A percentile compares a stretch with the other conserved stretches of the same genome.
phyloP scores from a whole-genome alignment of 192 early-diverging fungal genomes.

The Pecoramyces ruminantium region DNA sequence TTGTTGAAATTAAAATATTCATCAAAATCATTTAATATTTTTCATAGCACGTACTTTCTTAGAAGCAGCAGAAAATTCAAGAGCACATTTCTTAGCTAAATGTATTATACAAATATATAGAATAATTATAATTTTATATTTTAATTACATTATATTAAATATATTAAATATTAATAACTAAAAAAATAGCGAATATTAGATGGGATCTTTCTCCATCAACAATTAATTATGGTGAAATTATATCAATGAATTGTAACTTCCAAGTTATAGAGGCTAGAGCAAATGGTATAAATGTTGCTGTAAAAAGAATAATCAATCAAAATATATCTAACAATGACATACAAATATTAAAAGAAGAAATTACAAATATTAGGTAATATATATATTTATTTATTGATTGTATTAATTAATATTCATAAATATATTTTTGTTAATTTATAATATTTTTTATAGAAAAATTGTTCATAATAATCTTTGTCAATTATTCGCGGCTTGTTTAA shows the following conservation, averaged over 20 bases:
- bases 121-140: background rate
- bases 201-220: conserved; percentile 4
- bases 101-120: conserved; percentile 5
- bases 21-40: too few species aligned
- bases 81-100: conserved; percentile 17
- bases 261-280: conserved; percentile 12
- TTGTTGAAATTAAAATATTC: too few species aligned
- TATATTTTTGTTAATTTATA: too few species aligned
- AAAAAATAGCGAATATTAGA: conserved; percentile 17
- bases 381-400: too few species aligned
- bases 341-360: background rate
- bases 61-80: background rate
- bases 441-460: too few species aligned
- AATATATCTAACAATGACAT: background rate
- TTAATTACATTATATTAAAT: background rate
- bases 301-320: conserved; percentile 14
- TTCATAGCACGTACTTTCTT: background rate
- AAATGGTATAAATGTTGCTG: conserved; percentile 11
- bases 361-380: background rate
- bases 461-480: conserved; percentile 11
- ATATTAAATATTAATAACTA: too few species aligned
- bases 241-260: background rate
- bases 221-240: conserved; percentile 1
- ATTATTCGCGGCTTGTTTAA: conserved; percentile 14
- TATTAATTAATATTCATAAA: too few species aligned